Conservation (phyloP, 2,329 filamentous ascomycete species). For the Mollisiaceae sp. region DNA sequence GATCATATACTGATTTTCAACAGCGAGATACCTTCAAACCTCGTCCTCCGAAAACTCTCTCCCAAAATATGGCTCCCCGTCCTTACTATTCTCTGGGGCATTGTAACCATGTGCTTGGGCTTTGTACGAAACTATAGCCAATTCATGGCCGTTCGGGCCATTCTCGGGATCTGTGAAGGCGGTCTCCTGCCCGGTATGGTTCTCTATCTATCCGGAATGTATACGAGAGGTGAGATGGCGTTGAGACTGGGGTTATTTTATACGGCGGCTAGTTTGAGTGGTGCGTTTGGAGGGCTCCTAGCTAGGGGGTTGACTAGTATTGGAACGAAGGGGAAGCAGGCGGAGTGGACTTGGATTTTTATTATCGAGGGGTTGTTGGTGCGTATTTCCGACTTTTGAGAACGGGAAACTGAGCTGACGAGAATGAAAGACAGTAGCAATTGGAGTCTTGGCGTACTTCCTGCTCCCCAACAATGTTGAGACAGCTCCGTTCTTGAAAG, state of each 20-base stretch:
- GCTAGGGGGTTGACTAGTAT: slow-evolving; percentile 67
- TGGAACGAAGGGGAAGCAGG: slow-evolving; percentile 53
- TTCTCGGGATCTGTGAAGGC: slow-evolving; percentile 68
- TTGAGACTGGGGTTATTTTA: slow-evolving; percentile 73
- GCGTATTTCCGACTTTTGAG: slow-evolving; percentile 32
- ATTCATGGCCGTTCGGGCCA: slow-evolving; percentile 65
- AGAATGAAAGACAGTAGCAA: slow-evolving; percentile 54
- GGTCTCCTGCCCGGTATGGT: slow-evolving; percentile 71
- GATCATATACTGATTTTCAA: neutral
- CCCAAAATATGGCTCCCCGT: slow-evolving; percentile 68
- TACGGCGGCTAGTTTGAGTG: slow-evolving; percentile 67
- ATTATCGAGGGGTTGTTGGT: slow-evolving; percentile 59
- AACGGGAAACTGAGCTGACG: neutral
- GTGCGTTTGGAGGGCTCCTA: slow-evolving; percentile 61
- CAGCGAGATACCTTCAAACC: slow-evolving; percentile 60
- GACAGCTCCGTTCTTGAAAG: slow-evolving; percentile 58
- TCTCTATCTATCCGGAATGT: slow-evolving; percentile 68
- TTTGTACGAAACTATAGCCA: slow-evolving; percentile 46
- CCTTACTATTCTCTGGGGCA: slow-evolving; percentile 68
- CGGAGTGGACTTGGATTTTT: slow-evolving; percentile 57
- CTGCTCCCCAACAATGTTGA: slow-evolving; percentile 61
- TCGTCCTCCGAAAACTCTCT: slow-evolving; percentile 56
- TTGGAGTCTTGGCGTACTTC: slow-evolving; percentile 57
- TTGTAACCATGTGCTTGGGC: slow-evolving; percentile 69
- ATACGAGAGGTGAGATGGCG: slow-evolving; percentile 51